phyloP scores from a whole-genome alignment of 164 flowering plant species.

The Santalum album region DNA sequence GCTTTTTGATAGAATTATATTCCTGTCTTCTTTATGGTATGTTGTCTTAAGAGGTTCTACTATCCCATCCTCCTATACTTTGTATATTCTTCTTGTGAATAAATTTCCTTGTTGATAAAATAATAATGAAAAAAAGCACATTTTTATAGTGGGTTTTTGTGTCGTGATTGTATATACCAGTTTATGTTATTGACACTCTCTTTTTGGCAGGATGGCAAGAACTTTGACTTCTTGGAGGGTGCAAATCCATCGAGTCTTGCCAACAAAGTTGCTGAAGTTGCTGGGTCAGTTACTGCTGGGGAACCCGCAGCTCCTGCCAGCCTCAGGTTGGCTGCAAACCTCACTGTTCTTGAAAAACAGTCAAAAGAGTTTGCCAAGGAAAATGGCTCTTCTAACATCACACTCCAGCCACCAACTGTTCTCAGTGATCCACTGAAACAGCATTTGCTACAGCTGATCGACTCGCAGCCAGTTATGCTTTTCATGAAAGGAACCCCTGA shows the following conservation, averaged over 20 bases:
- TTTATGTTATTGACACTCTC: neutral
- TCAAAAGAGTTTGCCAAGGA: slow-evolving; percentile 24
- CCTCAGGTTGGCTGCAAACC: neutral
- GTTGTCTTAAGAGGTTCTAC: too few relatives aligned
- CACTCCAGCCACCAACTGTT: slow-evolving; percentile 17
- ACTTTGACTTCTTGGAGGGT: slow-evolving; percentile 73
- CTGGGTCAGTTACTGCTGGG: slow-evolving; percentile 38
- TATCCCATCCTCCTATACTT: too few relatives aligned
- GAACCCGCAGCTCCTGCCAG: slow-evolving; percentile 73
- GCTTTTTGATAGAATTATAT: too few relatives aligned
- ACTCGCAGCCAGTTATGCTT: slow-evolving; percentile 68
- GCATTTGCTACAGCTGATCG: slow-evolving; percentile 48
- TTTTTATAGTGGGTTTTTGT: too few relatives aligned
- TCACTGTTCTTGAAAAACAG: neutral
- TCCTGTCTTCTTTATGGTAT: too few relatives aligned
- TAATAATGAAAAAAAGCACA: too few relatives aligned
- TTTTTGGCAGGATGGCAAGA: slow-evolving; percentile 57
- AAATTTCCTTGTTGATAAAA: too few relatives aligned
- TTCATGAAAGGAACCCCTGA: slow-evolving; percentile 95
- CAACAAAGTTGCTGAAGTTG: slow-evolving; percentile 78
- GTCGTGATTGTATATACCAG: too few relatives aligned
- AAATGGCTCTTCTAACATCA: slow-evolving; percentile 30
- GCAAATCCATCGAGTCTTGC: slow-evolving; percentile 92
- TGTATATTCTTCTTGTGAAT: too few relatives aligned
- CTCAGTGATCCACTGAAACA: slow-evolving; percentile 28